Evolutionary conservation across 2,329 filamentous ascomycete species (phyloP).

Genomic region (Chaetothyriales sp.): DNA sequence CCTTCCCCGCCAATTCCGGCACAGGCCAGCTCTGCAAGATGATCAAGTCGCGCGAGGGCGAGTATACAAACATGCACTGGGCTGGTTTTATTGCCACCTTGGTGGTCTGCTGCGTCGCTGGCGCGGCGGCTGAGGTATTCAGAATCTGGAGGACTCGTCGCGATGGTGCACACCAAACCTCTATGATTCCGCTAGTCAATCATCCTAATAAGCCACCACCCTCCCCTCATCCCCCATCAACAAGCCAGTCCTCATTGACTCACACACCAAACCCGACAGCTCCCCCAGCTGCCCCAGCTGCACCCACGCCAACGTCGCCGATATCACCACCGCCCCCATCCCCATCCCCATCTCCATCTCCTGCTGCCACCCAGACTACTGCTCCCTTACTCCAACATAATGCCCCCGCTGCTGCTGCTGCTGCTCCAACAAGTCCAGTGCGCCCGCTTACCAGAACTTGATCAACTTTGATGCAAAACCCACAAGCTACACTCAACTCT

Average conservation of each 20-base stretch:
- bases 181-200: neutral
- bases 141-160: neutral
- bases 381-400: conserved; percentile 3
- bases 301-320: conserved; percentile 6
- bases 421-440: conserved; percentile 8
- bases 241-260: conserved; percentile 5
- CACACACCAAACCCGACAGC: conserved; percentile 8
- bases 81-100: neutral
- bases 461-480: too few species aligned
- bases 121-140: neutral
- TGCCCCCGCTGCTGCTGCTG: conserved; percentile 6
- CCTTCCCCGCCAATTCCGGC: neutral
- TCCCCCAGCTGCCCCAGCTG: conserved; percentile 5
- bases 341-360: conserved; percentile 6
- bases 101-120: neutral
- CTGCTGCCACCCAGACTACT: conserved; percentile 4
- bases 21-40: neutral
- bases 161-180: neutral
- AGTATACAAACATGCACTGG: conserved; percentile 1
- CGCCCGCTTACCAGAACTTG: too few species aligned
- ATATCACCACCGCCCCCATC: conserved; percentile 6
- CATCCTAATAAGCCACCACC: neutral
- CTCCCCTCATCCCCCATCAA: conserved; percentile 3
- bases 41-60: neutral
- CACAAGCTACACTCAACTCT: too few species aligned